Percentiles rank a stretch among this genome's conserved stretches.
Evolutionary conservation across 2,329 filamentous ascomycete genomes (phyloP).

Genomic region (Trichoderma simmonsii): DNA sequence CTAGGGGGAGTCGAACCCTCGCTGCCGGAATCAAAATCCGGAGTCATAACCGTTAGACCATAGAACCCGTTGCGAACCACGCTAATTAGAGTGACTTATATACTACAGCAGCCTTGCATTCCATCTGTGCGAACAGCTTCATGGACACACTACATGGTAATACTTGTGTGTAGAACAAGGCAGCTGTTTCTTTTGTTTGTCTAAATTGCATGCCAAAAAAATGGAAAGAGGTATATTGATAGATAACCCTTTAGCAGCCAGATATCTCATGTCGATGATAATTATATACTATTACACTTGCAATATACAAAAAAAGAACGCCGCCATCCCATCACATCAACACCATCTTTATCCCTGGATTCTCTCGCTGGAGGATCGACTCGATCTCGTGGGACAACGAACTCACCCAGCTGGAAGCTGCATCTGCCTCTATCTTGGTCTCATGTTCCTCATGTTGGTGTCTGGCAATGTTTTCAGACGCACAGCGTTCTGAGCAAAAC

Average conservation of each 20-base stretch:
- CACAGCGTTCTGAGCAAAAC: slow-evolving; percentile 45
- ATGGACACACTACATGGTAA: neutral
- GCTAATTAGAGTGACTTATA: neutral
- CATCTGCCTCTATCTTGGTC: slow-evolving; percentile 27
- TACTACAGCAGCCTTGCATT: neutral
- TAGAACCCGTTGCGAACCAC: slow-evolving; percentile 10
- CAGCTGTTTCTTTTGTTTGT: neutral
- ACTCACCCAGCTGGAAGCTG: slow-evolving; percentile 24
- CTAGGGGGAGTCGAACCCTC: slow-evolving; percentile 20
- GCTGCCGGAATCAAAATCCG: slow-evolving; percentile 20
- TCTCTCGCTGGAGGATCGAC: slow-evolving; percentile 30
- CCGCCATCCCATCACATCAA: slow-evolving; percentile 16
- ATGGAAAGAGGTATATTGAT: neutral
- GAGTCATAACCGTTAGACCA: slow-evolving; percentile 21
- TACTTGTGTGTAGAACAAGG: too few species aligned
- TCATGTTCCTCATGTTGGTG: slow-evolving; percentile 38
- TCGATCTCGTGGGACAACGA: slow-evolving; percentile 28
- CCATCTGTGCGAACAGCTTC: neutral
- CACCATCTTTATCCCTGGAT: slow-evolving; percentile 33
- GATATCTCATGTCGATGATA: neutral
- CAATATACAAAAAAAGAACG: neutral
- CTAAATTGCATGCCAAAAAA: neutral
- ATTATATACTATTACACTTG: neutral
- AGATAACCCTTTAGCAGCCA: neutral
- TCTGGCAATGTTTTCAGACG: slow-evolving; percentile 38